These are phyloP conservation scores for Podospora comata DNA, from an alignment of 495 filamentous ascomycete genomes.

Conservation along the genomic window DNA sequence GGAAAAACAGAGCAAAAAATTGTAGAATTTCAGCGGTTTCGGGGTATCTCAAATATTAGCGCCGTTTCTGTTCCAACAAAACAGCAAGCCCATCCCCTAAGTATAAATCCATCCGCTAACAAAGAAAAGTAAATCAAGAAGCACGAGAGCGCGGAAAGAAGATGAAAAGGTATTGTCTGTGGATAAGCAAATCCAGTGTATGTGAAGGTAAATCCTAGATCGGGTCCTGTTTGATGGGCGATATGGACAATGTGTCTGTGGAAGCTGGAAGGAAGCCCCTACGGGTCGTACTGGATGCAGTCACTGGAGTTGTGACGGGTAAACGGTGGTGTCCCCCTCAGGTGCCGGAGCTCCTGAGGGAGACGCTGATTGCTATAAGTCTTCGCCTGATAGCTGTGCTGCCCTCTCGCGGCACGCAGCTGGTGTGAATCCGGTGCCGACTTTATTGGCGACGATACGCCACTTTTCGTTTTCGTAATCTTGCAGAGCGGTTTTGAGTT, in stretches of 20 bases:
- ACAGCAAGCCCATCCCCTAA: constrained; percentile 2
- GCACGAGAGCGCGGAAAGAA: neutral
- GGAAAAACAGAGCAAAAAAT: constrained; percentile 1
- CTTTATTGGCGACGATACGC: constrained; percentile 81
- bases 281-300: neutral
- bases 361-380: constrained; percentile 57
- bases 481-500: constrained; percentile 72
- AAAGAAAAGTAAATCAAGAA: neutral
- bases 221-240: neutral
- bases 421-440: constrained; percentile 80
- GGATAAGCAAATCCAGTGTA: neutral
- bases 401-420: constrained; percentile 81
- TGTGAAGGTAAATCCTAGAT: neutral
- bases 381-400: constrained; percentile 49
- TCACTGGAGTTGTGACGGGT: constrained; percentile 42
- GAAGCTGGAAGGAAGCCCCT: neutral
- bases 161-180: neutral
- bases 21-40: constrained; percentile 5
- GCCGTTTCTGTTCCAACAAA: neutral
- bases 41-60: constrained; percentile 24
- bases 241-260: neutral
- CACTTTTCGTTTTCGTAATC: constrained; percentile 90
- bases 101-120: constrained; percentile 5
- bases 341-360: constrained; percentile 51
- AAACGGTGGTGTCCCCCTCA: constrained; percentile 48